Evolutionary conservation across 495 filamentous ascomycete species (phyloP).

Genomic region (Pseudomonodictys pantanalensis): DNA sequence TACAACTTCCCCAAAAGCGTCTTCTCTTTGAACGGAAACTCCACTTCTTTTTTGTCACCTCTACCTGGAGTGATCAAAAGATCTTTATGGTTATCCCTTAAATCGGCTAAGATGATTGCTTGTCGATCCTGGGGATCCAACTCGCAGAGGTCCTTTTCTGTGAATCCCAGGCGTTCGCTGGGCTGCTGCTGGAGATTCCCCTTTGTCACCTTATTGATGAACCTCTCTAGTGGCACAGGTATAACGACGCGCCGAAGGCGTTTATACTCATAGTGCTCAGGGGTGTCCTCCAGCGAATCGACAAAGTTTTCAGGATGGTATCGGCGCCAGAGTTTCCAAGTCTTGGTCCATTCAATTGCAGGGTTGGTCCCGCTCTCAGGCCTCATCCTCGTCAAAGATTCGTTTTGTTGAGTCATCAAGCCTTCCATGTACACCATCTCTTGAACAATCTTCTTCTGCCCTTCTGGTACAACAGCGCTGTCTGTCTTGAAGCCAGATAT

Average conservation of each 20-base stretch:
- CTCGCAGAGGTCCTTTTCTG: neutral
- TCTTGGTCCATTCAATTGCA: conserved; percentile 6
- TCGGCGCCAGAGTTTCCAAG: conserved; percentile 1
- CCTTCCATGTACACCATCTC: neutral
- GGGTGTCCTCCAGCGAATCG: conserved; percentile 10
- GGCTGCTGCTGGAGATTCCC: no score
- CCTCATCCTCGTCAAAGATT: neutral
- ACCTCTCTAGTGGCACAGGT: neutral
- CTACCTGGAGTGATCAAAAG: neutral
- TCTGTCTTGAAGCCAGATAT: no score
- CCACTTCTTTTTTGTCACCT: neutral
- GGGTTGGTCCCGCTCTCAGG: neutral
- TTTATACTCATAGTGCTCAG: neutral
- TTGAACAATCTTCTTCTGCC: neutral
- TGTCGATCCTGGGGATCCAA: neutral
- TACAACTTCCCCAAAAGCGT: neutral
- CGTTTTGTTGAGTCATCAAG: neutral
- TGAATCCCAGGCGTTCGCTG: no score
- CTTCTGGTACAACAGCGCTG: neutral
- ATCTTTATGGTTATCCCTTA: no score
- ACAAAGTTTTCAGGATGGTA: conserved; percentile 10
- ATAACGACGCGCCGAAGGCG: neutral
- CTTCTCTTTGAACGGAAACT: neutral
- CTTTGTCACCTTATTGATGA: neutral
- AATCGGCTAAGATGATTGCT: neutral